These are phyloP conservation scores for Buddleja alternifolia DNA, from an alignment of 257 asterid species.

Conservation along the genomic window DNA sequence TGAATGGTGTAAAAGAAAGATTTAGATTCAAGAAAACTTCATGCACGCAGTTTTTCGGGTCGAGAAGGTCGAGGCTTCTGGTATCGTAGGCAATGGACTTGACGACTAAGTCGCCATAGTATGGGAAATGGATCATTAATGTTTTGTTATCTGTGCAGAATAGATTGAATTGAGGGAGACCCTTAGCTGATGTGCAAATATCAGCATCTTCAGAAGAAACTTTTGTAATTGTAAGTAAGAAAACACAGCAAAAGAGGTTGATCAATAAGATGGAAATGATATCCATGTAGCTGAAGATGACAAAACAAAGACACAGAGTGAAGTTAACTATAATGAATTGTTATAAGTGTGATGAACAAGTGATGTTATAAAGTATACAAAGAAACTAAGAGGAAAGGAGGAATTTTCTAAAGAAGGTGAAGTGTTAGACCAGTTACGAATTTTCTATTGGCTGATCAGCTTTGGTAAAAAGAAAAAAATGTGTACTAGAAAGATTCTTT, in stretches of 20 bases:
- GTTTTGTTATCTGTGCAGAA: constrained; percentile 39
- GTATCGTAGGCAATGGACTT: constrained; percentile 42
- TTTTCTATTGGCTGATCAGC: constrained; percentile 16
- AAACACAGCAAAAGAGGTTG: constrained; percentile 23
- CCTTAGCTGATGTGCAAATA: constrained; percentile 24
- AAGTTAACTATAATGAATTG: not conserved
- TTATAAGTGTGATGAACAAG: not conserved
- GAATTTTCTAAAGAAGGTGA: constrained; percentile 14
- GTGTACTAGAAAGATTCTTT: too few relatives aligned
- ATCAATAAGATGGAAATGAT: constrained; percentile 8
- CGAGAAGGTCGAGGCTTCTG: constrained; percentile 35
- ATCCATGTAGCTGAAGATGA: constrained; percentile 27
- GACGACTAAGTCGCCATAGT: constrained; percentile 44
- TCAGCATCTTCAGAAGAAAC: constrained; percentile 11
- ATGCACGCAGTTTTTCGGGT: constrained; percentile 52
- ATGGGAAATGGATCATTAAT: constrained; percentile 32
- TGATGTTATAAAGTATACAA: not conserved
- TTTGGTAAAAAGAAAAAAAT: not conserved
- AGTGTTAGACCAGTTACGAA: constrained; percentile 32
- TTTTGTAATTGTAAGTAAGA: constrained; percentile 23
- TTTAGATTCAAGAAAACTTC: constrained; percentile 56
- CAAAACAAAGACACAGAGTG: not conserved
- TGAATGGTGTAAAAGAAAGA: constrained; percentile 49
- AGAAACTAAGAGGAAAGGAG: not conserved
- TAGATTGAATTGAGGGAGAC: constrained; percentile 32